Percentiles rank a stretch among this genome's conserved stretches.
Evolutionary conservation across 2,329 filamentous ascomycete genomes (phyloP).

Genomic region (Knufia fluminis): DNA sequence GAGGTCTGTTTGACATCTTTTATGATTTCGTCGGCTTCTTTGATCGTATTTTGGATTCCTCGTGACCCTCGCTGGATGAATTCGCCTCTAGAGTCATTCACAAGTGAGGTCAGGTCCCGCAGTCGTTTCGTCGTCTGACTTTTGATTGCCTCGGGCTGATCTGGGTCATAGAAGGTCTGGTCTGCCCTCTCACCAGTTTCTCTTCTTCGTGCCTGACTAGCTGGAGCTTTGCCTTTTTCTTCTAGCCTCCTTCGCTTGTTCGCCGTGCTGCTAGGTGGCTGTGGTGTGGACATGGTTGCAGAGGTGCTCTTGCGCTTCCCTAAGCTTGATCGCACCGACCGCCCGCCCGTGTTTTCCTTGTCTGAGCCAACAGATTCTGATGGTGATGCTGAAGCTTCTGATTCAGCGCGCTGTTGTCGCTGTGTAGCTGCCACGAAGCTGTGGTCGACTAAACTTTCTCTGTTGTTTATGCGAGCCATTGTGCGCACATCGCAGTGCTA

Average conservation of each 20-base stretch:
- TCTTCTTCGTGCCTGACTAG: slow-evolving; percentile 25
- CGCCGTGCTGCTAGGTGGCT: slow-evolving; percentile 22
- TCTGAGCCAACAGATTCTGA: slow-evolving; percentile 35
- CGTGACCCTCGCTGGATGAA: slow-evolving; percentile 57
- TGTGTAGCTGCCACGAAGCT: slow-evolving; percentile 1
- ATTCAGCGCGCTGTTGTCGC: slow-evolving; percentile 10
- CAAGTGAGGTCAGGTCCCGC: slow-evolving; percentile 54
- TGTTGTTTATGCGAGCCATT: slow-evolving; percentile 19
- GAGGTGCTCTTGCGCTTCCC: slow-evolving; percentile 37
- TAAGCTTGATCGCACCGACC: slow-evolving; percentile 20
- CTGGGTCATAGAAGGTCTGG: slow-evolving; percentile 62
- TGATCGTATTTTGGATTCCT: slow-evolving; percentile 57
- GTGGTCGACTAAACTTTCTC: neutral
- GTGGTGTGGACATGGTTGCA: slow-evolving; percentile 9
- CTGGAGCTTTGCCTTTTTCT: slow-evolving; percentile 25
- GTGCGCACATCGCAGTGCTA: slow-evolving; percentile 8
- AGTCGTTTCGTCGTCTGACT: slow-evolving; percentile 60
- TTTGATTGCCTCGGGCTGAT: slow-evolving; percentile 67
- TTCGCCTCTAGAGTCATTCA: slow-evolving; percentile 58
- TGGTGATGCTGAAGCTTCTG: slow-evolving; percentile 23
- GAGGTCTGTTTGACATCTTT: slow-evolving; percentile 72
- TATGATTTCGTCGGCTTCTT: slow-evolving; percentile 56
- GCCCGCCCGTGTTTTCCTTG: slow-evolving; percentile 38
- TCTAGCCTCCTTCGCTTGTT: slow-evolving; percentile 40
- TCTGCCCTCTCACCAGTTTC: slow-evolving; percentile 31